Percentiles rank a stretch among this genome's conserved stretches.
Evolutionary conservation across 2,329 filamentous ascomycete species (phyloP).

Genomic region (Aureobasidium sp.): DNA sequence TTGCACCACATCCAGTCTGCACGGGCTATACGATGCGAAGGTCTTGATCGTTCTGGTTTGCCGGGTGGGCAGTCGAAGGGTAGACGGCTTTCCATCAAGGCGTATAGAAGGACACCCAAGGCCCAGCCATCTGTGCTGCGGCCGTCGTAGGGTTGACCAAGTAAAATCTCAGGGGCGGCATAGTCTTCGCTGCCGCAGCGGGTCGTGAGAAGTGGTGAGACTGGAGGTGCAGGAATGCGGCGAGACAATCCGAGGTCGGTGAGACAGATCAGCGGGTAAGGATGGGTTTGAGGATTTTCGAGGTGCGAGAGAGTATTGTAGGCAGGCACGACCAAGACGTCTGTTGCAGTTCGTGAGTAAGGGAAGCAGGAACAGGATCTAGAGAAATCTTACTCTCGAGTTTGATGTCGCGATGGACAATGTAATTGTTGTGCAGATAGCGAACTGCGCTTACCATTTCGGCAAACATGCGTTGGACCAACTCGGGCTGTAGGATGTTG

Average conservation of each 20-base stretch:
- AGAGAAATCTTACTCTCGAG: constrained; percentile 68
- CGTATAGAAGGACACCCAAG: constrained; percentile 84
- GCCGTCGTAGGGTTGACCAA: constrained; percentile 91
- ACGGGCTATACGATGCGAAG: constrained; percentile 87
- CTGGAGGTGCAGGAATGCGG: constrained; percentile 61
- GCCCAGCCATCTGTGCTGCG: constrained; percentile 92
- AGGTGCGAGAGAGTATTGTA: constrained; percentile 51
- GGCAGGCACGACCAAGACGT: constrained; percentile 83
- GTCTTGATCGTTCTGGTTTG: constrained; percentile 60
- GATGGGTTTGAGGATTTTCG: constrained; percentile 65
- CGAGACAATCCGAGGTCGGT: constrained; percentile 88
- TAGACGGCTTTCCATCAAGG: constrained; percentile 82
- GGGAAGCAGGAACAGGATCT: not conserved
- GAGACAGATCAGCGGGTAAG: constrained; percentile 75
- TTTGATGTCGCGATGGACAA: constrained; percentile 96
- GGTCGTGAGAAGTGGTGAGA: constrained; percentile 83
- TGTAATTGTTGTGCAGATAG: constrained; percentile 76
- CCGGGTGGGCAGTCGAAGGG: constrained; percentile 87
- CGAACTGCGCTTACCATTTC: constrained; percentile 78
- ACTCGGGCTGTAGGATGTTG: constrained; percentile 54
- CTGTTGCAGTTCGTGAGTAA: constrained; percentile 35
- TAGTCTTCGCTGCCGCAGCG: constrained; percentile 96
- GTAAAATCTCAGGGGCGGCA: constrained; percentile 89
- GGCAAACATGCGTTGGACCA: constrained; percentile 80
- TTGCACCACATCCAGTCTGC: constrained; percentile 94